These are phyloP conservation scores for Aegilops sharonensis DNA, from an alignment of 176 grass and related monocot species.

Conservation along the genomic window DNA sequence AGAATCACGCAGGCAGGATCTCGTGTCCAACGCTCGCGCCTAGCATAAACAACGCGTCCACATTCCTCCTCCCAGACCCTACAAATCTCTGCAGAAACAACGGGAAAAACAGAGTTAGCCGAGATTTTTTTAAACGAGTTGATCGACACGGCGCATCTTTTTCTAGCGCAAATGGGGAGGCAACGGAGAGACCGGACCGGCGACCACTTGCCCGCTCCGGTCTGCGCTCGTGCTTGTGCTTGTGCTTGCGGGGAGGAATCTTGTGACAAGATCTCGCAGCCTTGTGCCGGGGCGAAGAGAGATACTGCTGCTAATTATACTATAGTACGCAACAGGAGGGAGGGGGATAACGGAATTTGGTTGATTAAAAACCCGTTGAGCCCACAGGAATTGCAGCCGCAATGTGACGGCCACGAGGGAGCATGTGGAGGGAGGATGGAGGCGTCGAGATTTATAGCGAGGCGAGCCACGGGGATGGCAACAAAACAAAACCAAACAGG, in stretches of 20 bases:
- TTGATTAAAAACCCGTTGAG: conserved; percentile 31
- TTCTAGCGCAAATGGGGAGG: conserved; percentile 35
- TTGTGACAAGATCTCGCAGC: conserved; percentile 51
- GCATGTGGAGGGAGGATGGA: conserved; percentile 31
- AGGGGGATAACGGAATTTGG: not conserved
- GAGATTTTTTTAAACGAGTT: conserved; percentile 11
- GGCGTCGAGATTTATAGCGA: conserved; percentile 46
- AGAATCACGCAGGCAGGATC: conserved; percentile 37
- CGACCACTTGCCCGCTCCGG: conserved; percentile 45
- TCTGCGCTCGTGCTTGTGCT: conserved; percentile 6
- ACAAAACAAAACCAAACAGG: conserved; percentile 43
- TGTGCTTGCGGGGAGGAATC: conserved; percentile 38
- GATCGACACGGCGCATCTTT: conserved; percentile 47
- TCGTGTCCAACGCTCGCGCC: conserved; percentile 31
- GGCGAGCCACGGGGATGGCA: conserved; percentile 21
- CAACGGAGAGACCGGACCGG: conserved; percentile 57
- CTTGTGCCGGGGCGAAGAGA: conserved; percentile 18
- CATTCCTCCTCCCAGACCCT: conserved; percentile 55
- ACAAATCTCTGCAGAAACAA: conserved; percentile 53
- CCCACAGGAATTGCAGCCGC: not conserved
- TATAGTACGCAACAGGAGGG: not conserved
- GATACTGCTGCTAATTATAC: not conserved
- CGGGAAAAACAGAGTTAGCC: conserved; percentile 36
- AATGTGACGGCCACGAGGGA: conserved; percentile 40
- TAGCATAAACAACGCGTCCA: conserved; percentile 46